Base-by-base conservation (phyloP, 108 stramenopile genomes). In the Cafeteria roenbergensis region DNA sequence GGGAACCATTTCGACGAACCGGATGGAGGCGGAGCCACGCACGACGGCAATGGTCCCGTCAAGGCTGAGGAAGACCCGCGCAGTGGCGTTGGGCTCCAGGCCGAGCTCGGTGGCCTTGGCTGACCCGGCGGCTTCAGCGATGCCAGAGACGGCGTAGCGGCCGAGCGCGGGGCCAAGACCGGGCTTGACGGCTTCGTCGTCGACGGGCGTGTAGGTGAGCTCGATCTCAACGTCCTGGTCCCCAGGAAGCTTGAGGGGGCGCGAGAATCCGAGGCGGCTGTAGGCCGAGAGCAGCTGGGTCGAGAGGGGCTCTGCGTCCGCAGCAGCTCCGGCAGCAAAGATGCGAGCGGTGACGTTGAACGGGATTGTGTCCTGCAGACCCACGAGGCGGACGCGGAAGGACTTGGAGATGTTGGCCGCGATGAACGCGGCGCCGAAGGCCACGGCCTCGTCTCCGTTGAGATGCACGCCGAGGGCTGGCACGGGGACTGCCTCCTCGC, bases 401-500 rank as follows among this genome's bases (percentile, higher is more conserved):
- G 94, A 86, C 22, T 92, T 92, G 29, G 81, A 83, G 63, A 92
- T 77, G 73, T 99, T 99, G 53, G 98, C 98, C 26, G 92, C 98
- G 62, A 86, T 86, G 79, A 99, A 99, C 51, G 95, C 91, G 20
- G 98, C 93, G 36, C 98, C 98, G 35, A 97, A 69, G 4, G 95
- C 95, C 88, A 90, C 89, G 69, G 87, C 88, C 76, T 99, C 98
- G 75, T 99, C 98, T 51, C 91, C 89, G 80, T 99, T 99, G 66
- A 99, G 86, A 79, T 97, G 98, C 84, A 88, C 80, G 29, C 93
- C 93, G 52, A 99, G 84, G 24, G 36, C 30, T n/a, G n/a, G n/a
- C 36, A 28, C 2, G 22, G 8, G 8, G 37, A 2, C 59, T 8
- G 24, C 21, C 63, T 85, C 88, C 71, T 82, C 75, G 62, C 50